Evolutionary conservation across 179 eudicot species (phyloP).

Genomic region (Corrigiola litoralis): DNA sequence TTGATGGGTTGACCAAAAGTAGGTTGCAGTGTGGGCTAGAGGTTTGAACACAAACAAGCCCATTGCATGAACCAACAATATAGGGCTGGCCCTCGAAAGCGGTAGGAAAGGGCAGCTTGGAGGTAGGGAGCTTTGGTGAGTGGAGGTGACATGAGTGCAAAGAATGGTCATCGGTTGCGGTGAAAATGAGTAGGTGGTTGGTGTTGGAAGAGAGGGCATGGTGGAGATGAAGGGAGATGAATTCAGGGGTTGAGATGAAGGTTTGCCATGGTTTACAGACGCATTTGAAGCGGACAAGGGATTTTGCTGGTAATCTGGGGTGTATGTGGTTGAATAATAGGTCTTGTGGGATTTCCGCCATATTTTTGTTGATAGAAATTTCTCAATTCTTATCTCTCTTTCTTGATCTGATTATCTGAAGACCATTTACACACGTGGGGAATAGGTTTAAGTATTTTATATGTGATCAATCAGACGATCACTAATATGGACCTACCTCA

Average conservation of each 20-base stretch:
- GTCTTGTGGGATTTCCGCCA: too few species aligned
- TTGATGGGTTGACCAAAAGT: slow-evolving; percentile 15
- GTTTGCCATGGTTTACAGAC: slow-evolving; percentile 14
- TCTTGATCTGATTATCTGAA: too few species aligned
- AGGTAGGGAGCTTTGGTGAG: not conserved
- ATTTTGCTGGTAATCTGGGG: slow-evolving; percentile 18
- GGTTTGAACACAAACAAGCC: slow-evolving; percentile 13
- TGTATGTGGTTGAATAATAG: too few species aligned
- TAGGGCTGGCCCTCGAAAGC: not conserved
- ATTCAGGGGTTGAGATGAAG: slow-evolving; percentile 14
- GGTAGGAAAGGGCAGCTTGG: not conserved
- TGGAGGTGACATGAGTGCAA: slow-evolving; percentile 1
- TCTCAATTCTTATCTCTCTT: too few species aligned
- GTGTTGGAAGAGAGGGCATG: not conserved
- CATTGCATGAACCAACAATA: slow-evolving; percentile 7
- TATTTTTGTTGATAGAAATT: too few species aligned
- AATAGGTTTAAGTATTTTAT: too few species aligned
- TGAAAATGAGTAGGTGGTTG: slow-evolving; percentile 1
- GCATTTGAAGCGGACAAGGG: slow-evolving; percentile 15
- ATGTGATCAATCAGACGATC: too few species aligned
- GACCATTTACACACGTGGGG: too few species aligned
- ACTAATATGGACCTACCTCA: too few species aligned
- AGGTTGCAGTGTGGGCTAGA: not conserved
- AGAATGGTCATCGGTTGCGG: not conserved
- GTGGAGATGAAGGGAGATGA: slow-evolving; percentile 9